A percentile compares a stretch with the other conserved stretches of the same genome.
Evolutionary conservation across 2,329 filamentous ascomycete genomes (phyloP).

Genomic region (Aspergillus arachidicola): DNA sequence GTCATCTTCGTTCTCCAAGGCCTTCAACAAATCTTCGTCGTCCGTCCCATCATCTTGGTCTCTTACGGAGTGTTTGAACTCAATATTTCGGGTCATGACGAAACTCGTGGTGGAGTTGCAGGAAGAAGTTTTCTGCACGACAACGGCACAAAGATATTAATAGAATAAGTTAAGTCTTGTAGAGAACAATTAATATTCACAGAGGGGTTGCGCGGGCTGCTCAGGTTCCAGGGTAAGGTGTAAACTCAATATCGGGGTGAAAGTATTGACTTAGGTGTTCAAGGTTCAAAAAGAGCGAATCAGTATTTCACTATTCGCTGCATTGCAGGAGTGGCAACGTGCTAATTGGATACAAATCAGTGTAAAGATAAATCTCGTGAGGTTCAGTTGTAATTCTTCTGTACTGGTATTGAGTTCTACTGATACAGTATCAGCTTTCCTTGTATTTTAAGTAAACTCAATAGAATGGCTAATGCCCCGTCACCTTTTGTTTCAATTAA

Average conservation of each 20-base stretch:
- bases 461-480: not conserved
- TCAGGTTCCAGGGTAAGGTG: not conserved
- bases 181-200: not conserved
- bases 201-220: not conserved
- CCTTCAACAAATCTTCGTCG: conserved; percentile 63
- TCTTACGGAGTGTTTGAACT: conserved; percentile 21
- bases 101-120: not conserved
- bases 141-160: not conserved
- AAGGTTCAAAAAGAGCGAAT: not conserved
- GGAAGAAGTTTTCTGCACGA: not conserved
- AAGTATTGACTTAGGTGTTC: not conserved
- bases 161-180: not conserved
- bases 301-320: not conserved
- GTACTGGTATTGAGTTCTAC: not conserved
- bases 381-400: not conserved
- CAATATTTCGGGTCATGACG: conserved; percentile 33
- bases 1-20: conserved; percentile 58
- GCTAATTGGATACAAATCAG: not conserved
- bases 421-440: not conserved
- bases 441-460: not conserved
- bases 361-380: not conserved
- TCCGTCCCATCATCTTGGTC: conserved; percentile 51
- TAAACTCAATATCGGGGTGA: not conserved
- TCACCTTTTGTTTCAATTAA: not conserved
- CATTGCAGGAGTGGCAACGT: not conserved